Evolutionary conservation across 1,284 basidiomycete species (phyloP).

Genomic region (Ganoderma boninense): DNA sequence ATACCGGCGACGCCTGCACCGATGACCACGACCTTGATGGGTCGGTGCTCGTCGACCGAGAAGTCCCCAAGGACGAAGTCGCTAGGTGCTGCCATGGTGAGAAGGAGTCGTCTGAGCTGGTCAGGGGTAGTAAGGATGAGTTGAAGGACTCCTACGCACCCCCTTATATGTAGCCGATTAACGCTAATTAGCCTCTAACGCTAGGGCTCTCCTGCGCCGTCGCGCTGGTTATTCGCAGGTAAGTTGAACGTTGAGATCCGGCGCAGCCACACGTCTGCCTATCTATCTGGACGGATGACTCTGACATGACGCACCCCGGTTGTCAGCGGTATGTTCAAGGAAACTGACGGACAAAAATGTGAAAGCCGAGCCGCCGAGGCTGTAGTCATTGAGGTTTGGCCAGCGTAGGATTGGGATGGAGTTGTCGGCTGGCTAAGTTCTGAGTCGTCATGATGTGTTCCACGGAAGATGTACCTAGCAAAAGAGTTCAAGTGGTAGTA

Average conservation of each 20-base stretch:
- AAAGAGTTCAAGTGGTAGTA: no score
- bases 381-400: no score
- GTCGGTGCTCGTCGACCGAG: constrained; percentile 56
- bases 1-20: constrained; percentile 65
- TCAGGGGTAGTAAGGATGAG: not conserved
- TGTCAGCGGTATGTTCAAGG: no score
- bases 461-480: no score
- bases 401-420: no score
- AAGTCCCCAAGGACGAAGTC: constrained; percentile 36
- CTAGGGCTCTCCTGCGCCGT: no score
- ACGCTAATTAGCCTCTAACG: not conserved
- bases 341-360: no score
- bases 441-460: no score
- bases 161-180: not conserved
- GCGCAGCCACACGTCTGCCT: not conserved
- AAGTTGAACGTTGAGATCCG: not conserved
- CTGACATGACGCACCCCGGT: no score
- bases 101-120: not conserved
- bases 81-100: not conserved
- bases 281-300: not conserved
- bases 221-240: not conserved
- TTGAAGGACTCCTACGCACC: not conserved
- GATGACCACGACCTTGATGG: constrained; percentile 58
- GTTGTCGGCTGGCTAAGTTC: no score
- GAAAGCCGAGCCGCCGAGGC: no score